Percentiles rank a stretch among this genome's conserved stretches.
Evolutionary conservation across 805 yeast genomes (phyloP).

Genomic region (Cyberlindnera euphorbiiphila): DNA sequence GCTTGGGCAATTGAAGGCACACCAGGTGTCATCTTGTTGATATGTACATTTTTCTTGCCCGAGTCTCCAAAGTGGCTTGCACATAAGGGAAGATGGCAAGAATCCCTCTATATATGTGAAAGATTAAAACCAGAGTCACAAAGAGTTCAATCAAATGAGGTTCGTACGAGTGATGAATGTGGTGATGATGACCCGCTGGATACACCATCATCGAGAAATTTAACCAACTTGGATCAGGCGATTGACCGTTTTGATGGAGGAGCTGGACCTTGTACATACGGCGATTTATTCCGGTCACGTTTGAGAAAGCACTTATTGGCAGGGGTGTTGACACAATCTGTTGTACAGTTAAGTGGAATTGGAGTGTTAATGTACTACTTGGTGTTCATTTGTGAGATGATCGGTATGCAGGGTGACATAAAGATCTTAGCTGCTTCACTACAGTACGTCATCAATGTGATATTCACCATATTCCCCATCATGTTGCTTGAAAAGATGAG

Average conservation of each 20-base stretch:
- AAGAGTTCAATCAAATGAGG: background rate
- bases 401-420: slow-evolving; percentile 37
- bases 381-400: slow-evolving; percentile 43
- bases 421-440: slow-evolving; percentile 34
- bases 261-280: slow-evolving; percentile 28
- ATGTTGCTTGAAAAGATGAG: slow-evolving; percentile 39
- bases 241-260: slow-evolving; percentile 23
- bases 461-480: slow-evolving; percentile 43
- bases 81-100: slow-evolving; percentile 32
- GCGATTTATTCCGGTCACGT: slow-evolving; percentile 32
- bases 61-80: slow-evolving; percentile 62
- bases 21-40: slow-evolving; percentile 44
- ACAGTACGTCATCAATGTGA: slow-evolving; percentile 38
- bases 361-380: slow-evolving; percentile 42
- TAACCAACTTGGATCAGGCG: slow-evolving; percentile 25
- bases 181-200: too few species aligned
- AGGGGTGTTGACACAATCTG: slow-evolving; percentile 37
- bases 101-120: slow-evolving; percentile 32
- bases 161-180: too few species aligned
- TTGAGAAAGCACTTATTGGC: slow-evolving; percentile 34
- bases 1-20: slow-evolving; percentile 60
- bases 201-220: slow-evolving; percentile 9
- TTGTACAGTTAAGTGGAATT: slow-evolving; percentile 45
- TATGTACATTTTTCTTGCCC: slow-evolving; percentile 40
- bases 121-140: slow-evolving; percentile 16